These are phyloP conservation scores for Sporisorium scitamineum DNA, from an alignment of 1,284 basidiomycete genomes.

Conservation along the genomic window DNA sequence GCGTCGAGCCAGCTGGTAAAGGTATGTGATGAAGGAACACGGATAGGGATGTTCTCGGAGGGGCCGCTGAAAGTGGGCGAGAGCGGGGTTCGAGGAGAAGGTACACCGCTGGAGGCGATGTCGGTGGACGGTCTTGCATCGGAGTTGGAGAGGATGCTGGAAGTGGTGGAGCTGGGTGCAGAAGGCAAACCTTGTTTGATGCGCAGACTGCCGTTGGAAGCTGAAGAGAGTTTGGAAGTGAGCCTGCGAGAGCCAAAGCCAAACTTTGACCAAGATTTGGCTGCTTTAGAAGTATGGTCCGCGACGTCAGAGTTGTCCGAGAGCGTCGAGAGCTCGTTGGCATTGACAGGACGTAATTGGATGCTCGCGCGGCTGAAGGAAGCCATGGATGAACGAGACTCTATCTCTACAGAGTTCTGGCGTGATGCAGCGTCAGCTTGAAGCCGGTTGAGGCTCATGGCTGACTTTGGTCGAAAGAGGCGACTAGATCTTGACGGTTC, in stretches of 20 bases:
- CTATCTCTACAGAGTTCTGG: background rate
- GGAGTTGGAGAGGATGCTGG: slow-evolving; percentile 9
- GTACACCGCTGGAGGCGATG: slow-evolving; percentile 13
- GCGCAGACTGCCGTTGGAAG: slow-evolving; percentile 9
- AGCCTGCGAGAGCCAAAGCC: slow-evolving; percentile 27
- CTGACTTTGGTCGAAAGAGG: slow-evolving; percentile 24
- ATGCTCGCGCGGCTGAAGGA: slow-evolving; percentile 15
- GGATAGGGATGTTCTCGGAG: slow-evolving; percentile 6
- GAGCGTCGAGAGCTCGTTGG: background rate
- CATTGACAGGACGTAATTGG: background rate
- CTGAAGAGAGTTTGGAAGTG: slow-evolving; percentile 14
- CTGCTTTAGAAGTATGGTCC: background rate
- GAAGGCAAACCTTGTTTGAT: background rate
- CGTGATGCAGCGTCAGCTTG: slow-evolving; percentile 1
- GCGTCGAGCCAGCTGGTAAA: slow-evolving; percentile 28
- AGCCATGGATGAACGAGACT: slow-evolving; percentile 7
- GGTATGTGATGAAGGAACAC: background rate
- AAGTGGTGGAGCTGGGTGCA: background rate
- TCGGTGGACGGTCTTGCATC: slow-evolving; percentile 9
- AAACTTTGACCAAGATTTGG: slow-evolving; percentile 27
- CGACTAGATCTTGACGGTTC: slow-evolving; percentile 8
- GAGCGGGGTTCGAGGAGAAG: slow-evolving; percentile 19
- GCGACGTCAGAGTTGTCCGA: slow-evolving; percentile 7
- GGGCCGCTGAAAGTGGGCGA: slow-evolving; percentile 10
- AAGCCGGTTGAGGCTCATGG: slow-evolving; percentile 17